These are phyloP conservation scores for Cercospora zeina DNA, from an alignment of 2,329 filamentous ascomycete species.

Conservation along the genomic window DNA sequence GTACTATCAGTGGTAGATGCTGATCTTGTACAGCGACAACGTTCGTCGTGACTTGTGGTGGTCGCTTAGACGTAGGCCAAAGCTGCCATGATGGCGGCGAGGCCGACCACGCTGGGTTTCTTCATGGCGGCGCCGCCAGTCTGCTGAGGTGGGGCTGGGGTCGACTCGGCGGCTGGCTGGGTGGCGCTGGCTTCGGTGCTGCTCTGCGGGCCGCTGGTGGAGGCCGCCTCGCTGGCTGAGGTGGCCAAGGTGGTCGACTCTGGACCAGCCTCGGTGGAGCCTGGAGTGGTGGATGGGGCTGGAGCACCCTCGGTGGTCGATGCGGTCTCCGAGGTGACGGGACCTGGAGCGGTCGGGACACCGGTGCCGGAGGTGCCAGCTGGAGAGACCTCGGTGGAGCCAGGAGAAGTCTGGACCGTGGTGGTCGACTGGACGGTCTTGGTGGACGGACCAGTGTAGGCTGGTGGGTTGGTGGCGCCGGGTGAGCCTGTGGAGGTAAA, in stretches of 20 bases:
- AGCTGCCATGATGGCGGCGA: conserved; percentile 30
- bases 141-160: conserved; percentile 24
- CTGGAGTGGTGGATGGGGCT: conserved; percentile 9
- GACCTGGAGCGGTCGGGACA: conserved; percentile 19
- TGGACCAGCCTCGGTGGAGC: conserved; percentile 22
- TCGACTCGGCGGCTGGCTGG: conserved; percentile 20
- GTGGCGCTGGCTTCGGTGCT: conserved; percentile 23
- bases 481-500: conserved; percentile 25
- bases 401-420: conserved; percentile 6
- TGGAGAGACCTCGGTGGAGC: conserved; percentile 20
- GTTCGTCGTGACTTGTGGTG: conserved; percentile 1
- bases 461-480: conserved; percentile 10
- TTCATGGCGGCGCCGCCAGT: conserved; percentile 26
- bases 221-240: conserved; percentile 24
- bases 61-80: conserved; percentile 28
- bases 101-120: conserved; percentile 27
- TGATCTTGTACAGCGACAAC: neutral
- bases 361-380: conserved; percentile 18
- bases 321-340: conserved; percentile 16
- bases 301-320: conserved; percentile 19
- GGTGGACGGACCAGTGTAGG: conserved; percentile 12
- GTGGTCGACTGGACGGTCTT: conserved; percentile 14
- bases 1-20: neutral
- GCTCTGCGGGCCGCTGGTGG: conserved; percentile 24
- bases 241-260: conserved; percentile 26